Evolutionary conservation across 306 rosid species (phyloP).

Genomic region (Amphicarpaea edgeworthii): DNA sequence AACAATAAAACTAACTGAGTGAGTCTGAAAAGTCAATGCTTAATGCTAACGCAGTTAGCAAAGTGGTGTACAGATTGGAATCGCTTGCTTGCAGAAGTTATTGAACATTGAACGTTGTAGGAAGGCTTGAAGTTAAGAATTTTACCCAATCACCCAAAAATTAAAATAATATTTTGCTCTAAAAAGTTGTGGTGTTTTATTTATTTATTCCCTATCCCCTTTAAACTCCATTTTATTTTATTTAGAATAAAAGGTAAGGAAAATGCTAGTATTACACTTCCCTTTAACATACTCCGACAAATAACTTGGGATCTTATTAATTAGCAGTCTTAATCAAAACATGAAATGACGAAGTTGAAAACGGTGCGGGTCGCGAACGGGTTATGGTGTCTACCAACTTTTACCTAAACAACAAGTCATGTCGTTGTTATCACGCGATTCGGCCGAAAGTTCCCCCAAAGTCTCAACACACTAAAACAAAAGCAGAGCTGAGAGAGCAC

Average conservation of each 20-base stretch:
- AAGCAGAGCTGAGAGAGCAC: too few species aligned
- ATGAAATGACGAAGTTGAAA: constrained; percentile 44
- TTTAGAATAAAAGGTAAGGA: neutral
- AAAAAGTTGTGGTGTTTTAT: neutral
- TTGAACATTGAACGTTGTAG: constrained; percentile 34
- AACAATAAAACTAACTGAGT: constrained; percentile 17
- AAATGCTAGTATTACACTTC: neutral
- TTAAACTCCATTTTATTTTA: neutral
- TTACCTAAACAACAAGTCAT: constrained; percentile 72
- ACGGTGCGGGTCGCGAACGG: constrained; percentile 49
- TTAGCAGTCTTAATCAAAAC: constrained; percentile 32
- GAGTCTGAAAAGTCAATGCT: constrained; percentile 43
- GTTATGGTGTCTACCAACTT: constrained; percentile 41
- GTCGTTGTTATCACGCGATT: constrained; percentile 72
- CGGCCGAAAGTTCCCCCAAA: constrained; percentile 55
- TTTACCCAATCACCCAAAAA: neutral
- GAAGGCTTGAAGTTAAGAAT: neutral
- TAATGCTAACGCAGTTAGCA: constrained; percentile 16
- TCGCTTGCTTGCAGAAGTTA: constrained; percentile 1
- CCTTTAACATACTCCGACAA: too few species aligned
- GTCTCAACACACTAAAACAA: constrained; percentile 30
- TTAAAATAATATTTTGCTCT: constrained; percentile 2
- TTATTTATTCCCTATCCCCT: neutral
- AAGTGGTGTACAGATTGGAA: constrained; percentile 47
- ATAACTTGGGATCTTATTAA: too few species aligned